Evolutionary conservation across 208 protist genomes (phyloP).

Genomic region (Histomonas meleagridis): DNA sequence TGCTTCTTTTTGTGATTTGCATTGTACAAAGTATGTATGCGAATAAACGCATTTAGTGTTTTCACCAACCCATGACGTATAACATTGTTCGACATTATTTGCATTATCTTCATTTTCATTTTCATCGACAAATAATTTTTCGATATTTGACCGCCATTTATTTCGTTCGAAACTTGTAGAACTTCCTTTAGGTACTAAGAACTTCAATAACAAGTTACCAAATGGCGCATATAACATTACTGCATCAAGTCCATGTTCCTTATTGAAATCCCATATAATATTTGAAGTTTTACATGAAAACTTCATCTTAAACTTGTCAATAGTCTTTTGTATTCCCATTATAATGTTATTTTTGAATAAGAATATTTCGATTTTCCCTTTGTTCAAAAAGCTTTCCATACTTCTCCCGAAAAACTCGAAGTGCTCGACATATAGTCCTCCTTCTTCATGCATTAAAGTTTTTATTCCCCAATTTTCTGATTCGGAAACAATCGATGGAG

Average conservation of each 20-base stretch:
- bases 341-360: slow-evolving; percentile 9
- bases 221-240: neutral
- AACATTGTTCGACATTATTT: neutral
- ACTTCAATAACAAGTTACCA: neutral
- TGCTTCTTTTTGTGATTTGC: neutral
- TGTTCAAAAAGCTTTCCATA: neutral
- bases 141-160: neutral
- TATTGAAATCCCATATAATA: neutral
- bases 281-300: neutral
- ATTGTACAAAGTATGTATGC: neutral
- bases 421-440: neutral
- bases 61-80: slow-evolving; percentile 2
- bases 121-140: neutral
- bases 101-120: neutral
- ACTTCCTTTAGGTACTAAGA: neutral
- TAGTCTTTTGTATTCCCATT: neutral
- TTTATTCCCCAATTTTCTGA: no score
- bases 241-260: neutral
- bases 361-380: neutral
- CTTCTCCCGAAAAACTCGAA: neutral
- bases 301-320: neutral
- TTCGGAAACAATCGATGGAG: no score
- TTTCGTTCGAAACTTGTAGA: neutral
- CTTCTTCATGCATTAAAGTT: no score
- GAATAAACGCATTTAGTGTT: neutral